Percentiles rank a stretch among this genome's conserved stretches.
These are phyloP conservation scores for Microcos paniculata DNA, from an alignment of 345 rosid genomes.

Conservation along the genomic window DNA sequence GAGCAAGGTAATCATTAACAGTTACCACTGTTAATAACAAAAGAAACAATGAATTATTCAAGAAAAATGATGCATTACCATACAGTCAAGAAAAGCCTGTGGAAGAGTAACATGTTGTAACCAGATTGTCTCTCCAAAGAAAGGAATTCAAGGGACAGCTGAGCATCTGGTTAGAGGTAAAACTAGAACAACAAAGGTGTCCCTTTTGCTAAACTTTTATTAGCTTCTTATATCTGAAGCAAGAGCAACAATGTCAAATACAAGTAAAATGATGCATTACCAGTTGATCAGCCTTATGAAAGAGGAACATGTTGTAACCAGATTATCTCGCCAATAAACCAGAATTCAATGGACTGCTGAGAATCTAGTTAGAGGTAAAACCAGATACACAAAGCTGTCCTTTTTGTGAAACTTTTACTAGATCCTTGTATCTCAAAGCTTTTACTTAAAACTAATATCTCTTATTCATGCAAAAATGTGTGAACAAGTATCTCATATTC, in stretches of 20 bases:
- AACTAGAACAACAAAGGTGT: not conserved
- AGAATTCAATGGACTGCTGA: not conserved
- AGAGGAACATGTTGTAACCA: not conserved
- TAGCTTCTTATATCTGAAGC: slow-evolving; percentile 10
- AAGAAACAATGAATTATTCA: slow-evolving; percentile 10
- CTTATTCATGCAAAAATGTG: not conserved
- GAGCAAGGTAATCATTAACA: slow-evolving; percentile 94
- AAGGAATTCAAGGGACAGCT: not conserved
- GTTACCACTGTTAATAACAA: slow-evolving; percentile 74
- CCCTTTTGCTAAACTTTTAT: not conserved
- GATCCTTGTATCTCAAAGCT: not conserved
- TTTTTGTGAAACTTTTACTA: not conserved
- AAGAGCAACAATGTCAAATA: slow-evolving; percentile 13
- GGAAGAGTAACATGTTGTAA: not conserved
- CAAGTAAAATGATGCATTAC: not conserved
- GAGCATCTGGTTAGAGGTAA: slow-evolving; percentile 1
- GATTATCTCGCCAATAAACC: not conserved
- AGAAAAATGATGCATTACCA: not conserved
- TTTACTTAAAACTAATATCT: not conserved
- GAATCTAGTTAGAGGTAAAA: slow-evolving; percentile 8
- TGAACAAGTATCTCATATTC: not conserved
- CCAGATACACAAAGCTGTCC: slow-evolving; percentile 1
- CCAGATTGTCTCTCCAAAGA: not conserved
- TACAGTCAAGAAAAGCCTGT: not conserved
- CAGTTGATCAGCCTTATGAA: not conserved